Conservation (phyloP, 164 flowering plant species). For the Protea cynaroides region DNA sequence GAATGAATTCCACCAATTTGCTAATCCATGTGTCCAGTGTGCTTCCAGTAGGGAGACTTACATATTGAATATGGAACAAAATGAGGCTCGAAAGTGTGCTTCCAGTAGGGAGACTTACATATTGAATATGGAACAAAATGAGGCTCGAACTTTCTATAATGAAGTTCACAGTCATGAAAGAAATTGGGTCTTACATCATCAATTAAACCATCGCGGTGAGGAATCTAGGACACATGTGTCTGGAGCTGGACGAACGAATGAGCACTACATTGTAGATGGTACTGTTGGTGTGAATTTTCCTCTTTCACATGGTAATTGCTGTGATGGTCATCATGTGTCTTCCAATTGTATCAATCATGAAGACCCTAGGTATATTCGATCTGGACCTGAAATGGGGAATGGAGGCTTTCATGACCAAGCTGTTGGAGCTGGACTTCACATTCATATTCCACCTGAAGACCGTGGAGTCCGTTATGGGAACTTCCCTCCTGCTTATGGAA, state of each 20-base stretch:
- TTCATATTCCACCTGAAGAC: constrained; percentile 49
- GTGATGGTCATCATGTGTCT: constrained; percentile 37
- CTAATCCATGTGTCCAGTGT: constrained; percentile 45
- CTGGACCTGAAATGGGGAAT: constrained; percentile 47
- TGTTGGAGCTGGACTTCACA: constrained; percentile 30
- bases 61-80: constrained; percentile 43
- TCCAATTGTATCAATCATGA: constrained; percentile 43
- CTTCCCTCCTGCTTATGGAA: constrained; percentile 43
- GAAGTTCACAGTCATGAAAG: constrained; percentile 57
- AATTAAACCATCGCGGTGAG: constrained; percentile 44
- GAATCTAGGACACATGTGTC: constrained; percentile 46
- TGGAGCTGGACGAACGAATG: constrained; percentile 52
- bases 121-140: constrained; percentile 48
- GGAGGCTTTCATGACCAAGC: constrained; percentile 56
- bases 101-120: constrained; percentile 39
- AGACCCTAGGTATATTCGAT: constrained; percentile 35
- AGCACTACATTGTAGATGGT: constrained; percentile 51
- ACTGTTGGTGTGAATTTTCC: constrained; percentile 34
- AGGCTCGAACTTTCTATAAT: constrained; percentile 30
- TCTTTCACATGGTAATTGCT: constrained; percentile 34
- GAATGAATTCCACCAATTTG: constrained; percentile 40
- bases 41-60: constrained; percentile 41
- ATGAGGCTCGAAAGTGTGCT: constrained; percentile 36
- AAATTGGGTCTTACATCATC: constrained; percentile 64
- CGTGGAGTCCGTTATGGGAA: constrained; percentile 50